Evolutionary conservation across 352 stramenopile genomes (phyloP).

Genomic region (Pythium brachiatum): DNA sequence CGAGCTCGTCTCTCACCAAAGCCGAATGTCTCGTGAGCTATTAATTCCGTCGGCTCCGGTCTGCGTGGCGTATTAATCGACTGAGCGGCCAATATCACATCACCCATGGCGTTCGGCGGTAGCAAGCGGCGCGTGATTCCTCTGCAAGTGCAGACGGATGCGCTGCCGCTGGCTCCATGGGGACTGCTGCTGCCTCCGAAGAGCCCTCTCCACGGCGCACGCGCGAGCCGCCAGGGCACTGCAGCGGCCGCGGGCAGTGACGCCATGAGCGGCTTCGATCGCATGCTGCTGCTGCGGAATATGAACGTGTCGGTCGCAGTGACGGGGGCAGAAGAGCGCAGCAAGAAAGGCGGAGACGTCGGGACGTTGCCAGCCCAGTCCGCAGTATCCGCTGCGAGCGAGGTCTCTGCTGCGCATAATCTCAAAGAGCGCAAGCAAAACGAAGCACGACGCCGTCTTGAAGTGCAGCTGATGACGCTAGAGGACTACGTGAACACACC

Average conservation of each 20-base stretch:
- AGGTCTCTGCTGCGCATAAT: constrained; percentile 65
- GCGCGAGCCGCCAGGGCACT: background rate
- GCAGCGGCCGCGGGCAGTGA: constrained; percentile 11
- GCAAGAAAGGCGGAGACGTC: background rate
- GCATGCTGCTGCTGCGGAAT: constrained; percentile 50
- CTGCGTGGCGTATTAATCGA: background rate
- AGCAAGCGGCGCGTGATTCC: constrained; percentile 40
- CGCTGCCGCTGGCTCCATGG: constrained; percentile 8
- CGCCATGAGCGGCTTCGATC: constrained; percentile 31
- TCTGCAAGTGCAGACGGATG: constrained; percentile 37
- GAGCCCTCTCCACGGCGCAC: constrained; percentile 37
- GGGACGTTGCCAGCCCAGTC: background rate
- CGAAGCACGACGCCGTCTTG: constrained; percentile 45
- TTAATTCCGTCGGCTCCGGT: background rate
- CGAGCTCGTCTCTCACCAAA: background rate
- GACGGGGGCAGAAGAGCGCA: constrained; percentile 1
- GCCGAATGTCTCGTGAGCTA: background rate
- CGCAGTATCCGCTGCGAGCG: background rate
- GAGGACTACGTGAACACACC: constrained; percentile 63
- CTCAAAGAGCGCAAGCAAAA: constrained; percentile 51
- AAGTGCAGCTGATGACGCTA: constrained; percentile 44
- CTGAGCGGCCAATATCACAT: background rate
- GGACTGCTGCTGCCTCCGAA: constrained; percentile 46
- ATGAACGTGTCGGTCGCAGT: constrained; percentile 38
- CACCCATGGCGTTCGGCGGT: constrained; percentile 6